phyloP scores from a whole-genome alignment of 2,329 filamentous ascomycete genomes.

The Metarhizium guizhouense region DNA sequence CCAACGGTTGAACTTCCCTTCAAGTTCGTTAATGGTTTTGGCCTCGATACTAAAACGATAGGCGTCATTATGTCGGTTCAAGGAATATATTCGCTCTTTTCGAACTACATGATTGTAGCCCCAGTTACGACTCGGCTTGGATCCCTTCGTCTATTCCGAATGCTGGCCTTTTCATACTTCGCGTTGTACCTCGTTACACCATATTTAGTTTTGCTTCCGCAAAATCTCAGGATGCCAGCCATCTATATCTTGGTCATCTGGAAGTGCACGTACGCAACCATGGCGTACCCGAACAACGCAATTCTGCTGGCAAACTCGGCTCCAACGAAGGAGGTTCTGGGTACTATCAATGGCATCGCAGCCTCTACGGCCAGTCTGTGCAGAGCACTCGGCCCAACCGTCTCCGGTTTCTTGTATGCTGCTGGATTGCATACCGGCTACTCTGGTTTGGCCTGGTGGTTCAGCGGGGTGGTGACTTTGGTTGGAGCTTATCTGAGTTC shows the following conservation, averaged over 20 bases:
- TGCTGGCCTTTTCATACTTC: slow-evolving; percentile 76
- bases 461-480: slow-evolving; percentile 66
- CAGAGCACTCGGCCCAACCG: slow-evolving; percentile 77
- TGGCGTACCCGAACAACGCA: slow-evolving; percentile 83
- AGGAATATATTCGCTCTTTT: slow-evolving; percentile 80
- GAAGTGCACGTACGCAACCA: slow-evolving; percentile 88
- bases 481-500: slow-evolving; percentile 67
- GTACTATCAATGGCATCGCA: slow-evolving; percentile 86
- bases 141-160: slow-evolving; percentile 70
- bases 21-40: slow-evolving; percentile 82
- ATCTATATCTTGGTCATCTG: slow-evolving; percentile 73
- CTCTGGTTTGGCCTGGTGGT: slow-evolving; percentile 91
- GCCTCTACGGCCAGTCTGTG: slow-evolving; percentile 85
- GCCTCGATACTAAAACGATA: slow-evolving; percentile 71
- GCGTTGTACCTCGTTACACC: slow-evolving; percentile 79
- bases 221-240: slow-evolving; percentile 59
- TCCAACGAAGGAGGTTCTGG: slow-evolving; percentile 73
- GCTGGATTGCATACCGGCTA: slow-evolving; percentile 71
- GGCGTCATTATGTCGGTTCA: slow-evolving; percentile 84
- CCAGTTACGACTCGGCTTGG: slow-evolving; percentile 67
- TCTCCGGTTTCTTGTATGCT: slow-evolving; percentile 80
- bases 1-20: slow-evolving; percentile 61
- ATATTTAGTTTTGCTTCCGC: slow-evolving; percentile 78
- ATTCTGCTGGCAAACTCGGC: slow-evolving; percentile 87
- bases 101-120: slow-evolving; percentile 78